Base-by-base conservation (phyloP, 352 stramenopile species). In the Phytophthora podocarpi region DNA sequence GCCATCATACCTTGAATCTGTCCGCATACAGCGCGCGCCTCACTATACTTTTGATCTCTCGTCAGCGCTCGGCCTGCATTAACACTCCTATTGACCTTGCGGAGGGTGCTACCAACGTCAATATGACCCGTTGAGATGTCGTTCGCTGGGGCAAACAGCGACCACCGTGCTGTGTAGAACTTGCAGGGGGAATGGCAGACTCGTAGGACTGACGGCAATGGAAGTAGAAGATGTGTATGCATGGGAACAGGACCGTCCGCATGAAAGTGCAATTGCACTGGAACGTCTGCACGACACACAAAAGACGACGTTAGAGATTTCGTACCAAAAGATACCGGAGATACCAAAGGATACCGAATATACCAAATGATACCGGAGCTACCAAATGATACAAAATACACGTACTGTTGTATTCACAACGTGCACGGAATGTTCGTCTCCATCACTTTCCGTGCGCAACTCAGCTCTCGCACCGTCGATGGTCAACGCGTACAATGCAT, bases 281-380 rank as follows among this genome's bases (percentile, higher is more conserved):
- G 32, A 42, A 63, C 12, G 54, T 55, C 42, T 55, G 36, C 43
- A 63, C n/a, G n/a, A n/a, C n/a, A n/a, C n/a, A n/a, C n/a, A 31
- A n/a, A 21, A 32, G 28, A 23, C 12, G 1, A 40, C 6, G 27
- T 40, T 26, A 49, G 15, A 32, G 39, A 18, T 31, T 18, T 37
- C 15, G 8, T 32, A 43, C 21, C 24, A 39, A 45, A 41, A 16
- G 12, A 27, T 10, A 48, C 12, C n/a, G n/a, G n/a, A n/a, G n/a
- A n/a, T n/a, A n/a, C n/a, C n/a, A n/a, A n/a, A n/a, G n/a, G n/a
- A n/a, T 21, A 28, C 35, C 41, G 34, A 35, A 31, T 21, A 34
- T 37, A 50, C 39, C 12, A 47, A 40, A 47, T 46, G 8, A 21
- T 43, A 64, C 45, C 35, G 27, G 34, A 62, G 0, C 0, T 5